Evolutionary conservation across 768 basidiomycete species (phyloP).

Genomic region (Calocera viscosa): DNA sequence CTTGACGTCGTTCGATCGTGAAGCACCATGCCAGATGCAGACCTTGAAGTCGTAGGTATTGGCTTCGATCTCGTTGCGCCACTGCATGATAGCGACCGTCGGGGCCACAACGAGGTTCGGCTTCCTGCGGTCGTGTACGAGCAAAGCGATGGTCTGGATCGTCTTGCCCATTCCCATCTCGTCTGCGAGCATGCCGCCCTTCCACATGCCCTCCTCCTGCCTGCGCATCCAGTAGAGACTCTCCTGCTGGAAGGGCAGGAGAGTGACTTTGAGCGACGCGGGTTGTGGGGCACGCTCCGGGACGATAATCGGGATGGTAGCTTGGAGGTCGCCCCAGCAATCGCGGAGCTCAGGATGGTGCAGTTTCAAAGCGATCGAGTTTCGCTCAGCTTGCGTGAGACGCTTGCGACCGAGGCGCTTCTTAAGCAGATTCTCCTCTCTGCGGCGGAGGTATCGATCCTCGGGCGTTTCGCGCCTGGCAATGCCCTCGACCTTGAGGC

Average conservation of each 20-base stretch:
- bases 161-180: slow-evolving; percentile 97
- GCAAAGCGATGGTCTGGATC: slow-evolving; percentile 86
- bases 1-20: slow-evolving; percentile 50
- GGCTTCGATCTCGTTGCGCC: slow-evolving; percentile 83
- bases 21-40: slow-evolving; percentile 82
- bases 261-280: slow-evolving; percentile 61
- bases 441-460: neutral
- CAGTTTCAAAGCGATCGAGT: slow-evolving; percentile 45
- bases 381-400: slow-evolving; percentile 36
- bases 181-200: slow-evolving; percentile 85
- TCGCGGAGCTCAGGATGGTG: slow-evolving; percentile 70
- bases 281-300: slow-evolving; percentile 72
- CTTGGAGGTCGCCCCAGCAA: slow-evolving; percentile 80
- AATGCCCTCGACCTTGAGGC: neutral
- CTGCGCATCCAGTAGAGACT: slow-evolving; percentile 91
- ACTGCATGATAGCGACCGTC: slow-evolving; percentile 55
- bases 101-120: slow-evolving; percentile 84
- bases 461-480: slow-evolving; percentile 3
- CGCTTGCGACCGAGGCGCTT: neutral
- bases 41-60: slow-evolving; percentile 78
- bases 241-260: slow-evolving; percentile 92
- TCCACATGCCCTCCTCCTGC: slow-evolving; percentile 79
- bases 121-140: slow-evolving; percentile 62
- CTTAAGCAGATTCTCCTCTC: slow-evolving; percentile 1
- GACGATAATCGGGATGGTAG: slow-evolving; percentile 43